These are phyloP conservation scores for Neopestalotiopsis sp. DNA, from an alignment of 2,329 filamentous ascomycete genomes.

Conservation along the genomic window DNA sequence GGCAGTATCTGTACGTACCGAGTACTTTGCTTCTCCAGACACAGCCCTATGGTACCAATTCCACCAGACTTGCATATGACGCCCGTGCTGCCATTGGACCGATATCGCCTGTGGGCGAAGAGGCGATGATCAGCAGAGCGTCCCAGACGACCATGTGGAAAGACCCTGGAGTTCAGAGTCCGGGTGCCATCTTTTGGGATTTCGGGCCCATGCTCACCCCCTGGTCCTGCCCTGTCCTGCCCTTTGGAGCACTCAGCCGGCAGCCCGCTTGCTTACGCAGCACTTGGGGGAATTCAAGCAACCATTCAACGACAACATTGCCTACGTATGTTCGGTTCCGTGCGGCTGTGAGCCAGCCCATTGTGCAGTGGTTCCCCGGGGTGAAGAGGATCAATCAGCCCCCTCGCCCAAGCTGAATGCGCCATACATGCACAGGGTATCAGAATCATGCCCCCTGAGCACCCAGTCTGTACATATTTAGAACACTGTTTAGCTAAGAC, in stretches of 20 bases:
- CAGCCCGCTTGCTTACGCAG: background rate
- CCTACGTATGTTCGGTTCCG: background rate
- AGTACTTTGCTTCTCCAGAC: constrained; percentile 10
- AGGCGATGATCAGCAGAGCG: constrained; percentile 14
- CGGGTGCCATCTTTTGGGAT: background rate
- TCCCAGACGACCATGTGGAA: constrained; percentile 1
- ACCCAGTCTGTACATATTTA: background rate
- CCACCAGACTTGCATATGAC: background rate
- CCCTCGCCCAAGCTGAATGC: background rate
- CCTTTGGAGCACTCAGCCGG: background rate
- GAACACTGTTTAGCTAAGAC: background rate
- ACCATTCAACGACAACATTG: background rate
- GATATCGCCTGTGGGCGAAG: background rate
- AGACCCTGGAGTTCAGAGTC: background rate
- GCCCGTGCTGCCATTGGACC: constrained; percentile 2
- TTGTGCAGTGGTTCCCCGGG: background rate
- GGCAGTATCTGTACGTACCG: constrained; percentile 14
- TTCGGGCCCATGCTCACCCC: no score
- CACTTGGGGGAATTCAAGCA: background rate
- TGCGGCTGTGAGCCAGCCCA: background rate
- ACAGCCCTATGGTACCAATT: constrained; percentile 15
- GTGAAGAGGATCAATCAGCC: background rate
- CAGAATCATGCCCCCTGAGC: background rate
- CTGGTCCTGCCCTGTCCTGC: background rate
- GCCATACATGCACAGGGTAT: background rate